phyloP scores from a whole-genome alignment of 2,329 filamentous ascomycete species.

The Curvularia spicifera region DNA sequence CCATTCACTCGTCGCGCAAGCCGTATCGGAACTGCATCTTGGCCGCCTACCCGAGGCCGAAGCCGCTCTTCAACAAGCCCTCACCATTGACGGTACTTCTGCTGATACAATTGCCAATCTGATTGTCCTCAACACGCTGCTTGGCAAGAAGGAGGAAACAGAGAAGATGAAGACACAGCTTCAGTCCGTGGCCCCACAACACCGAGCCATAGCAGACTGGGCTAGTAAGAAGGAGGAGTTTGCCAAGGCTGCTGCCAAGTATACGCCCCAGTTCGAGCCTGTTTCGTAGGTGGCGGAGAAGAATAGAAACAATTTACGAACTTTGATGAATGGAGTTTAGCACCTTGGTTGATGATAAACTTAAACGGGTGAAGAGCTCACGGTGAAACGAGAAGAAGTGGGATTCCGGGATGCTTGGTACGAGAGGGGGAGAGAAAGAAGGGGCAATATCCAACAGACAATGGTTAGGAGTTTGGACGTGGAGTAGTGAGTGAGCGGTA shows the following conservation, averaged over 20 bases:
- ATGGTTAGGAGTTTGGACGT: background rate
- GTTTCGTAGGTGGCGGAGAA: slow-evolving; percentile 18
- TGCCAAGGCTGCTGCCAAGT: slow-evolving; percentile 84
- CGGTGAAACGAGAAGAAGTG: background rate
- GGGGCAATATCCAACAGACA: background rate
- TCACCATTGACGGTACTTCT: slow-evolving; percentile 74
- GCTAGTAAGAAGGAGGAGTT: slow-evolving; percentile 87
- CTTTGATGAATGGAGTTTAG: background rate
- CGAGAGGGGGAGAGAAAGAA: background rate
- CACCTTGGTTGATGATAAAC: background rate
- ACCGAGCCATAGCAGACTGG: slow-evolving; percentile 75
- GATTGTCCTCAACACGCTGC: slow-evolving; percentile 77
- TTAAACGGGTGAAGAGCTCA: background rate
- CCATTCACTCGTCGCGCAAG: slow-evolving; percentile 81
- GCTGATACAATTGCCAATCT: slow-evolving; percentile 81
- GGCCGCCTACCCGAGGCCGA: slow-evolving; percentile 89
- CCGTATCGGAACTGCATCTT: slow-evolving; percentile 88
- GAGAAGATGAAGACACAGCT: slow-evolving; percentile 62
- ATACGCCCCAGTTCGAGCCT: slow-evolving; percentile 77
- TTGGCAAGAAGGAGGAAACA: slow-evolving; percentile 68
- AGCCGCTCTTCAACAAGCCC: slow-evolving; percentile 79
- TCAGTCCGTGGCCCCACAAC: slow-evolving; percentile 67
- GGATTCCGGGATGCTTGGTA: slow-evolving; percentile 1
- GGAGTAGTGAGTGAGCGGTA: slow-evolving; percentile 3
- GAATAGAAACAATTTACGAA: background rate